phyloP scores from a whole-genome alignment of 176 grass and related monocot species.

The Luzula sylvatica region DNA sequence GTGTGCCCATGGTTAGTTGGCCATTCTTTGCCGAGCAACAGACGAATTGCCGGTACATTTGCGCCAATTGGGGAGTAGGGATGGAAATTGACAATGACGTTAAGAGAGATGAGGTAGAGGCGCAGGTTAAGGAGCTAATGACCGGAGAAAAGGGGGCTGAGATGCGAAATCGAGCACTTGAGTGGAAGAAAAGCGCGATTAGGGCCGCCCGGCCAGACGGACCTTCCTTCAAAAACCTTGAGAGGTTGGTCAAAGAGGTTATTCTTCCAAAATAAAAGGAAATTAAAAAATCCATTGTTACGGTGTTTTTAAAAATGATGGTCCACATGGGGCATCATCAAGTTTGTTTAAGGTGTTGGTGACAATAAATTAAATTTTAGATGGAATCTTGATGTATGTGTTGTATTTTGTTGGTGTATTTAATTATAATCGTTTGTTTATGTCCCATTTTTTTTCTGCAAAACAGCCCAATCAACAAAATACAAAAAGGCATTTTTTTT shows the following conservation, averaged over 20 bases:
- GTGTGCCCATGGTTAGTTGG: slow-evolving; percentile 56
- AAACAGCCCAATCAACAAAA: no score
- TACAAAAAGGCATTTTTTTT: no score
- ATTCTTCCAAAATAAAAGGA: slow-evolving; percentile 7
- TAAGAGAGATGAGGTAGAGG: slow-evolving; percentile 37
- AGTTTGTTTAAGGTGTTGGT: no score
- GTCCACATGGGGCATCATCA: background rate
- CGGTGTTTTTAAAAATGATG: background rate
- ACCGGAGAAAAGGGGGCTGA: slow-evolving; percentile 34
- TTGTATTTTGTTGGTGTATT: no score
- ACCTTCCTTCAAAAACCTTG: slow-evolving; percentile 15
- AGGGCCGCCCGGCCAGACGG: slow-evolving; percentile 23
- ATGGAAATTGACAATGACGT: slow-evolving; percentile 42
- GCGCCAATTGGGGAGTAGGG: slow-evolving; percentile 38
- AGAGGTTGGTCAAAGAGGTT: slow-evolving; percentile 4
- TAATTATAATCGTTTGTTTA: no score
- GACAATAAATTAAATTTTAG: no score
- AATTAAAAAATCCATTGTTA: no score
- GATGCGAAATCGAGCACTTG: slow-evolving; percentile 22
- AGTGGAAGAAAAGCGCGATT: slow-evolving; percentile 39
- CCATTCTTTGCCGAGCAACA: slow-evolving; percentile 55
- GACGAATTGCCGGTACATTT: slow-evolving; percentile 42
- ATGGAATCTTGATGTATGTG: no score
- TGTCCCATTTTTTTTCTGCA: no score
- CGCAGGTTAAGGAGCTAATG: slow-evolving; percentile 37